Evolutionary conservation across 805 yeast genomes (phyloP).

Genomic region (Saturnispora diversa): DNA sequence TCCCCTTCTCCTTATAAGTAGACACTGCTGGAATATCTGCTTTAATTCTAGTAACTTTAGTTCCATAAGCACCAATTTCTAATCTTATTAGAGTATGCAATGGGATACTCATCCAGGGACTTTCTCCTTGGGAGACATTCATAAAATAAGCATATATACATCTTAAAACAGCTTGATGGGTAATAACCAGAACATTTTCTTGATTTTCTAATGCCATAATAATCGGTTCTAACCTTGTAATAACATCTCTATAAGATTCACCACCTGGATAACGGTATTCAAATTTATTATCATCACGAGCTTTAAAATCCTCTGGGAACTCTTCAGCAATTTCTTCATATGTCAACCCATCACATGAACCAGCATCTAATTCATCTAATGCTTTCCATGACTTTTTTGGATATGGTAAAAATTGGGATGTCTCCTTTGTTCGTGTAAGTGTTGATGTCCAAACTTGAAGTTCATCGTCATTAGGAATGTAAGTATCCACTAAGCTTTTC

Average conservation of each 20-base stretch:
- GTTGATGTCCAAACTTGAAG: constrained; percentile 96
- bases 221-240: constrained; percentile 89
- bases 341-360: constrained; percentile 95
- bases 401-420: constrained; percentile 75
- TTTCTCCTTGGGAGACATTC: constrained; percentile 96
- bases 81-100: constrained; percentile 87
- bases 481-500: constrained; percentile 64
- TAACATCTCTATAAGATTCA: constrained; percentile 93
- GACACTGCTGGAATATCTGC: constrained; percentile 98
- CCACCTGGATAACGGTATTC: constrained; percentile 97
- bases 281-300: constrained; percentile 91
- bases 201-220: constrained; percentile 98
- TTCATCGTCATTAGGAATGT: constrained; percentile 51
- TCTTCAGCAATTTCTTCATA: constrained; percentile 80
- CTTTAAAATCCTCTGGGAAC: constrained; percentile 91
- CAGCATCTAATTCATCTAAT: constrained; percentile 92
- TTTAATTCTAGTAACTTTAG: constrained; percentile 79
- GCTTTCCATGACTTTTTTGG: constrained; percentile 93
- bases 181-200: constrained; percentile 88
- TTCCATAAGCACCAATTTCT: constrained; percentile 92
- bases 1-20: constrained; percentile 93
- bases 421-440: constrained; percentile 82
- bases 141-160: constrained; percentile 96
- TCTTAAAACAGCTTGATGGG: constrained; percentile 95
- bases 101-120: constrained; percentile 99